Percentiles rank a stretch among this genome's conserved stretches.
Conservation (phyloP, 2,329 filamentous ascomycete genomes). For the Alternaria sp. region DNA sequence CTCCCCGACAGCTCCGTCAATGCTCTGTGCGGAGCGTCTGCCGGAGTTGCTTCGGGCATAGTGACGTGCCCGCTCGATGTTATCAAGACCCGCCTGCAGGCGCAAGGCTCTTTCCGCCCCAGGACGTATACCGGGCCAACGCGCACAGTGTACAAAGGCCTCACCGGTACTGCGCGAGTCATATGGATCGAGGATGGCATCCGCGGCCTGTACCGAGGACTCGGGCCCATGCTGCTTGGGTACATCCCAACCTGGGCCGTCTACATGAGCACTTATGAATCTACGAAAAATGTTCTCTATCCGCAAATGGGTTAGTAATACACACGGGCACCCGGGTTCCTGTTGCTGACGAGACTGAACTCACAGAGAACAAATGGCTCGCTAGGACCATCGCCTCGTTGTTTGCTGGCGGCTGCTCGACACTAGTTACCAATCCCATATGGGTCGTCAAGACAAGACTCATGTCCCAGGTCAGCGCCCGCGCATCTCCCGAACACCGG, state of each 20-base stretch:
- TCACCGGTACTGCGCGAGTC: conserved; percentile 81
- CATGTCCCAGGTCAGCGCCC: conserved; percentile 84
- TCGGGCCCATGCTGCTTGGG: conserved; percentile 92
- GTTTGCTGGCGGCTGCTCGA: conserved; percentile 89
- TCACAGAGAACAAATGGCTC: conserved; percentile 70
- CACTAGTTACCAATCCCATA: conserved; percentile 93
- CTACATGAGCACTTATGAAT: conserved; percentile 96
- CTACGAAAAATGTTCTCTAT: conserved; percentile 76
- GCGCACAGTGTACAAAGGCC: conserved; percentile 75
- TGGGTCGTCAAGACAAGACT: conserved; percentile 99
- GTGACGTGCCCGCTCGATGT: conserved; percentile 98
- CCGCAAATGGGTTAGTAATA: conserved; percentile 61
- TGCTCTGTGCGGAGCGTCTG: conserved; percentile 83
- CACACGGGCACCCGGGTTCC: background rate
- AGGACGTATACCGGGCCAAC: conserved; percentile 57
- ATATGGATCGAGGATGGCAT: conserved; percentile 91
- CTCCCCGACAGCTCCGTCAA: conserved; percentile 70
- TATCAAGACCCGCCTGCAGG: conserved; percentile 98
- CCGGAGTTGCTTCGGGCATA: conserved; percentile 90
- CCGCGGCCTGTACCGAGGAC: conserved; percentile 87
- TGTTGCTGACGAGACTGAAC: conserved; percentile 15
- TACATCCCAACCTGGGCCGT: conserved; percentile 98
- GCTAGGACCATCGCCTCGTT: conserved; percentile 90
- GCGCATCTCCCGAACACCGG: conserved; percentile 61
- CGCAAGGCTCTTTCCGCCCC: conserved; percentile 81